Evolutionary conservation across 257 asterid genomes (phyloP), one percentile per base, ranked within the genome.

Genomic region (Petrea volubilis): DNA sequence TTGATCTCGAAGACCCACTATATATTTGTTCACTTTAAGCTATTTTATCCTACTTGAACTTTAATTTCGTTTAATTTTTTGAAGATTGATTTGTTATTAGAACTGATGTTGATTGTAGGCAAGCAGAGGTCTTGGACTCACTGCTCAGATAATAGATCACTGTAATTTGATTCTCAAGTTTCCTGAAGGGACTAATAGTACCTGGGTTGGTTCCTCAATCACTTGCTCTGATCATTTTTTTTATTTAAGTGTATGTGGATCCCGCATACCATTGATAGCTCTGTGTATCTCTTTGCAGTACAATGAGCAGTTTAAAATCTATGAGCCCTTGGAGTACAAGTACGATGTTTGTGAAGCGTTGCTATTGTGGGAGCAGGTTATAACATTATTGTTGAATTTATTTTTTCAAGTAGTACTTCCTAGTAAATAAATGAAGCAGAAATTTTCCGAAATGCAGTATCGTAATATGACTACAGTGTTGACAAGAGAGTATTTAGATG

Each of bases 401-500:
- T 5, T 50, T 25, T 41, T 52, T 47, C n/a, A 11, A 58, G 28
- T 64, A 60, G 50, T 21, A 49, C 36, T 76, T 66, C 67, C 46
- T 28, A 51, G 56, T 69, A 21, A 74, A 41, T 33, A 25, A 64
- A 83, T 57, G 77, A 72, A 80, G 75, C 81, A 70, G 72, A 40
- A 47, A 68, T 77, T 61, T 60, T 82, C 79, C 88, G 73, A 75
- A 80, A 47, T 95, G 98, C 97, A 92, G 99, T 95, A 95, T 82
- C 99, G 98, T 73, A 95, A 92, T 89, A 95, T 95, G 99, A 95
- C 98, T 64, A 95, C 99, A 72, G 96, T 92, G 70, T 87, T 95
- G 85, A 91, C 99, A 40, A 80, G 99, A 76, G 99, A 95, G 77
- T 95, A 95, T 80, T 84, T 95, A 66, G 98, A 95, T 82, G 81